Conservation (phyloP, 2,329 filamentous ascomycete genomes). For the Emergomyces pasteurianus region DNA sequence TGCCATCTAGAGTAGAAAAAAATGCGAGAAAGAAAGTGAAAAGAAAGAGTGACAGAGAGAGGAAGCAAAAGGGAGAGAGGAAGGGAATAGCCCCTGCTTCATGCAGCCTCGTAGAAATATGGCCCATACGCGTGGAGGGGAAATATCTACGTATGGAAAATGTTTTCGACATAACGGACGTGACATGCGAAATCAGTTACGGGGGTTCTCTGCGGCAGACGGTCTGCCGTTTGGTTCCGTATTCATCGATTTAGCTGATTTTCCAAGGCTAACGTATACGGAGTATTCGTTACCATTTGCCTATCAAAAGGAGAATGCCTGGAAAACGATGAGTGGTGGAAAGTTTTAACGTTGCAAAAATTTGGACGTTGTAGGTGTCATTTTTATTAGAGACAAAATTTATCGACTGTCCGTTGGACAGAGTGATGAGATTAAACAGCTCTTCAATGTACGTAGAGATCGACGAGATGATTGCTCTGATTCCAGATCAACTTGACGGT, state of each 20-base stretch:
- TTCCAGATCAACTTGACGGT: slow-evolving; percentile 3
- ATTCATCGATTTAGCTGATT: slow-evolving; percentile 22
- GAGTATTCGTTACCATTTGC: too few species aligned
- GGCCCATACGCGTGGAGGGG: too few species aligned
- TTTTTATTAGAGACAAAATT: too few species aligned
- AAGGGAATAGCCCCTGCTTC: neutral
- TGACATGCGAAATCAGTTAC: neutral
- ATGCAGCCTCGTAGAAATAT: neutral
- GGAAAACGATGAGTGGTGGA: slow-evolving; percentile 3
- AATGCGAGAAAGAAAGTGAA: too few species aligned
- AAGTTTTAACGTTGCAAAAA: slow-evolving; percentile 6
- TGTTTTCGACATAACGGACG: neutral
- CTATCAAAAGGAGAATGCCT: neutral
- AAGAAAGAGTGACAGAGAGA: too few species aligned
- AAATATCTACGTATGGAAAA: neutral
- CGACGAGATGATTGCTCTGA: slow-evolving; percentile 4
- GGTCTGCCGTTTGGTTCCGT: slow-evolving; percentile 26
- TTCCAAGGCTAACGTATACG: too few species aligned
- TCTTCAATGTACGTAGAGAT: slow-evolving; percentile 4
- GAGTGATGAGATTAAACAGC: slow-evolving; percentile 5
- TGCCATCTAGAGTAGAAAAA: too few species aligned
- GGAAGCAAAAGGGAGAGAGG: too few species aligned
- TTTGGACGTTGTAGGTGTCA: slow-evolving; percentile 2
- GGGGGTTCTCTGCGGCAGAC: slow-evolving; percentile 1
- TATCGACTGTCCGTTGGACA: neutral